phyloP scores from a whole-genome alignment of 2,329 filamentous ascomycete species.

The Hypoxylon sp. region DNA sequence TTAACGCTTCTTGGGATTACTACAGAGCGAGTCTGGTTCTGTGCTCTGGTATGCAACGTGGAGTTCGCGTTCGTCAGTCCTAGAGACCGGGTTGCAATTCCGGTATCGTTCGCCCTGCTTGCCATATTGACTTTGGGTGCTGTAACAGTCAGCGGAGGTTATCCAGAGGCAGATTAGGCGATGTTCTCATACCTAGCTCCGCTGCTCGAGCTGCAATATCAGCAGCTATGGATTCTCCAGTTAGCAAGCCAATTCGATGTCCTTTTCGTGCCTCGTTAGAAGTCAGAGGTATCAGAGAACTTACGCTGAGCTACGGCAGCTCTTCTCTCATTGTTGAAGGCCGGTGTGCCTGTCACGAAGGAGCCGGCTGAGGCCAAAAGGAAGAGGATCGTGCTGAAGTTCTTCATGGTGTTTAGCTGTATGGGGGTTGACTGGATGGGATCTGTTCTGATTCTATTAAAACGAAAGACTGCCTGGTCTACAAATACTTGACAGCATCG shows the following conservation, averaged over 20 bases:
- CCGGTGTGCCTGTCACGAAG: constrained; percentile 33
- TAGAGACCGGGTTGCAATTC: constrained; percentile 23
- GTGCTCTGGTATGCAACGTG: neutral
- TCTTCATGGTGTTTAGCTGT: constrained; percentile 42
- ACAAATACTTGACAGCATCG: constrained; percentile 7
- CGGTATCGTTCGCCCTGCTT: constrained; percentile 27
- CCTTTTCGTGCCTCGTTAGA: too few relatives aligned
- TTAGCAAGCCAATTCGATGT: neutral
- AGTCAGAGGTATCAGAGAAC: neutral
- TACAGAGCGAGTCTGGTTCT: constrained; percentile 19
- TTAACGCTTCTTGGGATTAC: constrained; percentile 12
- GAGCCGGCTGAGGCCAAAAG: constrained; percentile 38
- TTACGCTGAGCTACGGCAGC: constrained; percentile 16
- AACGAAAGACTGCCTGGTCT: constrained; percentile 25
- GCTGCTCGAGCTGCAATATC: constrained; percentile 32
- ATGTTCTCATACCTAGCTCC: constrained; percentile 25
- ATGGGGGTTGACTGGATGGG: constrained; percentile 13
- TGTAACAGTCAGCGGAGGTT: neutral
- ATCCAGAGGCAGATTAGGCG: neutral
- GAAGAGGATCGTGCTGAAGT: constrained; percentile 32
- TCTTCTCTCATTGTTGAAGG: constrained; percentile 21
- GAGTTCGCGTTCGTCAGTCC: constrained; percentile 14
- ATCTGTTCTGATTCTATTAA: constrained; percentile 2
- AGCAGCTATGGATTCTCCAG: constrained; percentile 9
- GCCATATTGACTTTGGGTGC: constrained; percentile 7